Base-by-base conservation (phyloP, 208 protist genomes). In the Trypanosoma congolense region DNA sequence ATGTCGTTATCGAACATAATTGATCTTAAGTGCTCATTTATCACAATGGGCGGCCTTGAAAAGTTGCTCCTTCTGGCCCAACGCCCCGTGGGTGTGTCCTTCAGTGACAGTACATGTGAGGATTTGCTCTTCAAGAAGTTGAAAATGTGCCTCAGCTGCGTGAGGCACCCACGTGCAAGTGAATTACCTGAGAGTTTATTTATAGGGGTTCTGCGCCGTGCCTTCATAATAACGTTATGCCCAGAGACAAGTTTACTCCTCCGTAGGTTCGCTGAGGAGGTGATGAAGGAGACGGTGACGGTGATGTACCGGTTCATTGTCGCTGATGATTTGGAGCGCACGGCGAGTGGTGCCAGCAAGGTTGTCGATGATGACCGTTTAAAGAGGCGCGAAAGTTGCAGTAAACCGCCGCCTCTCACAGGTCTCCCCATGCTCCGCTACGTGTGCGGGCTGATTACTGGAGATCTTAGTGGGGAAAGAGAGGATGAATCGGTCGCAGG, bases 1-100 rank as follows among this genome's bases (percentile, higher is more conserved):
- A 45, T 72, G 0, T 81, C 77, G 1, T 50, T 96, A 36, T 66
- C 79, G 5, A 75, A 80, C 18, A 66, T 96, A 36, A 38, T 93
- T 6, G 79, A 87, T 31, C 68, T 74, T 30, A 66, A 55, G 16
- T 87, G 73, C 50, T 29, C 65, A 3, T 91, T 93, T 51, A 53
- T 96, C 30, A 74, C 80, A 24, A 41, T 29, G 14, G 33, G 65
- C 9, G 80, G 83, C 16, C 31, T 96, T 25, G 41, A 68, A 31
- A 61, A 50, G 21, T 55, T 84, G n/a, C 70, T 90, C 21, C 46
- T 73, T 45, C 63, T 74, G 14, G 71, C 77, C n/a, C 49, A 66
- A 14, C 51, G 62, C 16, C 49, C 4, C 1, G 41, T 35, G 4
- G 71, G 69, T 21, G 73, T 78, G 26, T 51, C 78, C n/a, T 55